Evolutionary conservation across 2,329 filamentous ascomycete species (phyloP), one percentile per base, ranked within the genome.

Genomic region (Aspergillus piperis): DNA sequence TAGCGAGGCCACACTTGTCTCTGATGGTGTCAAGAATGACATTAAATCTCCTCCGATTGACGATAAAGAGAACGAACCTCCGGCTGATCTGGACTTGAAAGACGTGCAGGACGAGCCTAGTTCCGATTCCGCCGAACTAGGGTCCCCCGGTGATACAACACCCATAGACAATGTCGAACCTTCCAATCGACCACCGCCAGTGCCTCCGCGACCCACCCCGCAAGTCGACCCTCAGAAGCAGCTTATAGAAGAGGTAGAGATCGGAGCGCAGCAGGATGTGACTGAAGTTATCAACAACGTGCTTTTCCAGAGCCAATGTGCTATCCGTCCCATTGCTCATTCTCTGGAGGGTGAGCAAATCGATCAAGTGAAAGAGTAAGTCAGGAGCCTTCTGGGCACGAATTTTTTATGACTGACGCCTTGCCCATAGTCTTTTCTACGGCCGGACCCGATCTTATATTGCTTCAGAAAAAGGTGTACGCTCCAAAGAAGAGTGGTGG

Each of bases 201-300:
- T 88, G 8, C 86, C 86, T 32, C 85, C 85, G 42, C 77, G 85
- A 51, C 78, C 82, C 62, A 68, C 74, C 44, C 61, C 73, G 4
- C 68, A 75, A 57, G 44, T 66, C 13, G 73, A 77, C 39, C 66
- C 66, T 5, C 67, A 75, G 60, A 74, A 74, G 57, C 73, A 74
- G 54, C 68, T 73, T 56, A 71, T 83, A 21, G 80, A 82, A 38
- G 80, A 83, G 57, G 80, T 86, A 5, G 82, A 87, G 66, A 80
- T 84, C 44, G 84, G 84, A 17, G 84, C 91, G 36, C 95, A 99
- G 71, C 93, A 99, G 77, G 95, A 99, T 76, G 94, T 97, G 4
- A 92, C 92, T 11, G 95, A 99, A 76, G 94, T 97, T 49, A 93
- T 97, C 79, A 92, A 92, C 60, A 95, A 94, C 69, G 90, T 96